Conservation (phyloP, 805 yeast species). For the Tetrapisispora iriomotensis region DNA sequence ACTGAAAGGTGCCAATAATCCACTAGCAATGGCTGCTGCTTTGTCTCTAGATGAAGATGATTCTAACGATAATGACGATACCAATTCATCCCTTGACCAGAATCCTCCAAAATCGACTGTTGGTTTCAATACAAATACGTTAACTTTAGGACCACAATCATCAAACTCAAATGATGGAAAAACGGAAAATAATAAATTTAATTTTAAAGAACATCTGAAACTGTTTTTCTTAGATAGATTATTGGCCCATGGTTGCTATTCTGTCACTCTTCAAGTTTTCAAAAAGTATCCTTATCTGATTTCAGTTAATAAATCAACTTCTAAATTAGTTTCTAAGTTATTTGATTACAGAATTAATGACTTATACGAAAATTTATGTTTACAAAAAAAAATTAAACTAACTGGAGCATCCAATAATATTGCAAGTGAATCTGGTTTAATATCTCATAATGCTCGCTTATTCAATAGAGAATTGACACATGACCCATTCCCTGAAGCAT, state of each 20-base stretch:
- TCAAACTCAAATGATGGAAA: conserved; percentile 9
- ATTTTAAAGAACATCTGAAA: conserved; percentile 27
- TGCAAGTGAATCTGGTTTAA: conserved; percentile 10
- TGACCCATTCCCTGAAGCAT: conserved; percentile 8
- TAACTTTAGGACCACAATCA: not conserved
- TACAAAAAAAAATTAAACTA: not conserved
- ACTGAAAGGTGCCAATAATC: conserved; percentile 56
- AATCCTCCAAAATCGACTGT: conserved; percentile 32
- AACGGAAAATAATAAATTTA: conserved; percentile 7
- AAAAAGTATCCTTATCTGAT: conserved; percentile 54
- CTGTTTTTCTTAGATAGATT: conserved; percentile 42
- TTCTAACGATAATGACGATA: conserved; percentile 41
- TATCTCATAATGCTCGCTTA: conserved; percentile 14
- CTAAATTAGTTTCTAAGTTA: conserved; percentile 39
- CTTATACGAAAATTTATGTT: conserved; percentile 19
- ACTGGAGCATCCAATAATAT: conserved; percentile 5
- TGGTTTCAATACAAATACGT: too few species aligned
- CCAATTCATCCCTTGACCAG: conserved; percentile 40
- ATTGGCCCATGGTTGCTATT: conserved; percentile 49
- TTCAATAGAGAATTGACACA: conserved; percentile 8
- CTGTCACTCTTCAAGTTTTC: conserved; percentile 52
- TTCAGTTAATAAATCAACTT: conserved; percentile 40
- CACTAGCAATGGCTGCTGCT: conserved; percentile 83
- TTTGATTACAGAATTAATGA: conserved; percentile 43
- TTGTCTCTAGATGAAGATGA: conserved; percentile 55